Percentiles rank a stretch among this genome's conserved stretches.
Evolutionary conservation across 208 protist species (phyloP).

Genomic region (Acanthamoeba royreba): DNA sequence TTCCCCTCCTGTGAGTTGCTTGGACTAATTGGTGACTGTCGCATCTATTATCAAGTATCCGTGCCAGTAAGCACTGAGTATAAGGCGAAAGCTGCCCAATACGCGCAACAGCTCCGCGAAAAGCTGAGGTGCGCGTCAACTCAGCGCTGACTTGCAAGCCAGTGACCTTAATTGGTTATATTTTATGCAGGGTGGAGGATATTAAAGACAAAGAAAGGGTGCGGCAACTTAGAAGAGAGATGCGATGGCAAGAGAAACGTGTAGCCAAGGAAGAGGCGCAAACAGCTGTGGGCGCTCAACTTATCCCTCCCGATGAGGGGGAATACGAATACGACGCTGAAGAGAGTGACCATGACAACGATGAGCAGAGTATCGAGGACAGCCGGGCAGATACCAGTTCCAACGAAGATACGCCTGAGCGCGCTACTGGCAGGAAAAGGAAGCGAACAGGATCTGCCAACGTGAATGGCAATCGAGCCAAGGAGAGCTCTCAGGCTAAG

Average conservation of each 20-base stretch:
- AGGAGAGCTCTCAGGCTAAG: background rate
- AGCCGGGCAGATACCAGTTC: background rate
- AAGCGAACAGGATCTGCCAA: background rate
- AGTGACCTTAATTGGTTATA: background rate
- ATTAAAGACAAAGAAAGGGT: background rate
- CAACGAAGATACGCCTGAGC: background rate
- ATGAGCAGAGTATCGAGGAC: background rate
- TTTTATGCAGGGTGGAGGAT: background rate
- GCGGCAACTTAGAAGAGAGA: background rate
- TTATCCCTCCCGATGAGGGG: background rate
- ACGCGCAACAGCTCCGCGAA: background rate
- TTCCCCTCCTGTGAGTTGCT: background rate
- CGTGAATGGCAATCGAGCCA: background rate
- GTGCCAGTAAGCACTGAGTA: background rate
- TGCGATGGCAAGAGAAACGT: conserved; percentile 37
- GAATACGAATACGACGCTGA: conserved; percentile 7
- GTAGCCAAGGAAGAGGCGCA: background rate
- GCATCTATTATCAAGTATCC: background rate
- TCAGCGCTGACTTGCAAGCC: background rate
- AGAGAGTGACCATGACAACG: background rate
- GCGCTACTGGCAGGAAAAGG: background rate
- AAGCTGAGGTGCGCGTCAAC: background rate
- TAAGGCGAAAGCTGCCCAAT: background rate
- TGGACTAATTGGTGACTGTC: background rate
- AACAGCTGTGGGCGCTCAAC: background rate